Percentiles rank a stretch among this genome's conserved stretches.
Conservation (phyloP, 1,139 yeast genomes). For the Geotrichum reessii region DNA sequence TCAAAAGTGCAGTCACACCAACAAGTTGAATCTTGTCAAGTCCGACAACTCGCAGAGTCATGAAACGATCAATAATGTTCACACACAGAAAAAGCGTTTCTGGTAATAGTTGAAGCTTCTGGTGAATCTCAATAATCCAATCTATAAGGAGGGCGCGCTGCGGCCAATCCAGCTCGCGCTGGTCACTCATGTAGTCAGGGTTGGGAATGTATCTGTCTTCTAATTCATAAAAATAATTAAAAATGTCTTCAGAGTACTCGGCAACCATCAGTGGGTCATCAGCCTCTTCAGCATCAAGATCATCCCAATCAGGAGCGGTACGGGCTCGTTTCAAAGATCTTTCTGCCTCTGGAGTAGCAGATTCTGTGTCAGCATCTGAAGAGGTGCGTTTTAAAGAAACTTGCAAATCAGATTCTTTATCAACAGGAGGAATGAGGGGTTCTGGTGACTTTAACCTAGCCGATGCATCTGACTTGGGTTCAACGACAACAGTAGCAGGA, state of each 20-base stretch:
- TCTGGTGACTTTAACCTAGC: background rate
- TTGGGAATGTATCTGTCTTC: constrained; percentile 77
- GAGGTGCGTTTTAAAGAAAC: background rate
- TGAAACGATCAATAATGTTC: constrained; percentile 85
- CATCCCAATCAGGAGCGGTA: constrained; percentile 60
- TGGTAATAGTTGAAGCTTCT: constrained; percentile 77
- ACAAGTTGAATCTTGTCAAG: constrained; percentile 80
- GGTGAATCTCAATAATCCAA: constrained; percentile 92
- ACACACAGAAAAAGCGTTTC: constrained; percentile 87
- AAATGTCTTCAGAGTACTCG: constrained; percentile 86
- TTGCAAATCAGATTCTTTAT: background rate
- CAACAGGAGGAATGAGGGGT: background rate
- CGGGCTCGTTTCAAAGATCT: constrained; percentile 1
- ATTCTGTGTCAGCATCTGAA: background rate
- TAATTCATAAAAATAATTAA: constrained; percentile 66
- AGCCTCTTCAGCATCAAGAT: constrained; percentile 81
- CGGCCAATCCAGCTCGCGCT: constrained; percentile 70
- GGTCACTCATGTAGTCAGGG: constrained; percentile 65
- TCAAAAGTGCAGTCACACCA: constrained; percentile 84
- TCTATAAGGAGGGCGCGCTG: constrained; percentile 89
- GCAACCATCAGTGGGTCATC: constrained; percentile 95
- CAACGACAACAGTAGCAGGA: background rate
- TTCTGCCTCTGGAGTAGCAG: background rate
- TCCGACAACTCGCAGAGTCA: constrained; percentile 73
- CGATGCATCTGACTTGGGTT: background rate